These are phyloP conservation scores for Apiotrichum gracile DNA, from an alignment of 1,284 basidiomycete genomes.

Conservation along the genomic window DNA sequence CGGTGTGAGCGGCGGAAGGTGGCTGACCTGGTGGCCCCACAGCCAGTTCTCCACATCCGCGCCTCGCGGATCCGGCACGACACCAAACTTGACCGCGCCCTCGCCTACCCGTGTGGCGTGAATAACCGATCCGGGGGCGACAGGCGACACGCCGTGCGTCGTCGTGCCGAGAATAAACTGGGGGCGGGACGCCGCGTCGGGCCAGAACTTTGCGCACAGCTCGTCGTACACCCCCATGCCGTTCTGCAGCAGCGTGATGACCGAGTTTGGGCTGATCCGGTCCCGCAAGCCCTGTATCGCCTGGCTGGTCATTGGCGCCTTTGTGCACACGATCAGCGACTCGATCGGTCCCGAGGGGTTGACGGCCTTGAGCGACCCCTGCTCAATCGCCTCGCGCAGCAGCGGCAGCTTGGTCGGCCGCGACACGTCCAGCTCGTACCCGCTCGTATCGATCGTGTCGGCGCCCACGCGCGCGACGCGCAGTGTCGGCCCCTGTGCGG, in stretches of 20 bases:
- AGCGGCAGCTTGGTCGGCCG: neutral
- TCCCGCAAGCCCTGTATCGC: conserved; percentile 60
- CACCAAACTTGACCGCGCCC: conserved; percentile 70
- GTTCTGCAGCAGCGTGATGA: conserved; percentile 86
- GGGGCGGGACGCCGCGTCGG: conserved; percentile 64
- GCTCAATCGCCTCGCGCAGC: neutral
- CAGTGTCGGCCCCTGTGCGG: neutral
- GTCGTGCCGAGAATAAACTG: conserved; percentile 80
- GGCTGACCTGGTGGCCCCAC: conserved; percentile 15
- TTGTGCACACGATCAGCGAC: conserved; percentile 75
- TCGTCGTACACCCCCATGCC: conserved; percentile 84
- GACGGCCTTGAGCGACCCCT: neutral
- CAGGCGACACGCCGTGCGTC: conserved; percentile 60
- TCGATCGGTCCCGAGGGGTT: conserved; percentile 49
- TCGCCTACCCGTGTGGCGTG: conserved; percentile 55
- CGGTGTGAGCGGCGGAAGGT: conserved; percentile 15
- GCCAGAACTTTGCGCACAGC: conserved; percentile 65
- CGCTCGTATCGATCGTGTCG: conserved; percentile 12
- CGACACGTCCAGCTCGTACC: conserved; percentile 22
- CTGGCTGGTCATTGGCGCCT: conserved; percentile 61
- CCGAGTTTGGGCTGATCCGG: conserved; percentile 63
- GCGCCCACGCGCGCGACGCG: conserved; percentile 7
- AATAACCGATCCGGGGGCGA: conserved; percentile 1
- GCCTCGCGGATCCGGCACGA: conserved; percentile 63
- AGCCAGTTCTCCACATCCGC: conserved; percentile 32